Evolutionary conservation across 2,329 filamentous ascomycete genomes (phyloP).

Genomic region (Neonectria ditissima): DNA sequence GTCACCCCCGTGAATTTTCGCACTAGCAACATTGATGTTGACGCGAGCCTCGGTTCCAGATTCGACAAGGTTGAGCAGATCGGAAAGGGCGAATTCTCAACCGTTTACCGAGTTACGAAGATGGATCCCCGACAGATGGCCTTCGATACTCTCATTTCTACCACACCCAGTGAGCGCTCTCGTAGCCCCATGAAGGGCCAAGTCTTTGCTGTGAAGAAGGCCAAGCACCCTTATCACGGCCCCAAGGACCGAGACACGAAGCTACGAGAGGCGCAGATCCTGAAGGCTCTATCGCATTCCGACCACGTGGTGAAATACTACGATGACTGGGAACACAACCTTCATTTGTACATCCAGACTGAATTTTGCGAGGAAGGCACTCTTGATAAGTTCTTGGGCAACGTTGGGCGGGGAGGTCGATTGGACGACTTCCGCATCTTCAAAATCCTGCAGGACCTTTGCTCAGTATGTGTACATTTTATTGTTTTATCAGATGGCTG

Average conservation of each 20-base stretch:
- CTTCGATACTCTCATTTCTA: conserved; percentile 57
- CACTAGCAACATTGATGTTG: conserved; percentile 76
- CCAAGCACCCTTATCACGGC: conserved; percentile 82
- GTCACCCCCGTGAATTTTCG: conserved; percentile 78
- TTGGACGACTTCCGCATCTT: conserved; percentile 98
- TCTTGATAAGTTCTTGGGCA: conserved; percentile 85
- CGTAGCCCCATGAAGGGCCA: conserved; percentile 66
- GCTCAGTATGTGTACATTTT: conserved; percentile 71
- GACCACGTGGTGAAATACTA: conserved; percentile 89
- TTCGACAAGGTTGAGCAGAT: conserved; percentile 86
- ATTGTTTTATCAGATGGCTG: not conserved
- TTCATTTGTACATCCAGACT: conserved; percentile 94
- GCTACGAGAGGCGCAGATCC: conserved; percentile 83
- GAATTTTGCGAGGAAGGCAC: conserved; percentile 97
- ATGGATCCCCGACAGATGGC: conserved; percentile 46
- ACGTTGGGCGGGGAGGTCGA: conserved; percentile 84
- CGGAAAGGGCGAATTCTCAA: conserved; percentile 92
- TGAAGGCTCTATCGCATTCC: conserved; percentile 80
- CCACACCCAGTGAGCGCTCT: conserved; percentile 61
- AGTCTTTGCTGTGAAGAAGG: conserved; percentile 95
- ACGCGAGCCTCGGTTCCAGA: conserved; percentile 77
- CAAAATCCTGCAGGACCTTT: conserved; percentile 93
- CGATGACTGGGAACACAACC: conserved; percentile 88
- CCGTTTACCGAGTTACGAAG: conserved; percentile 83
- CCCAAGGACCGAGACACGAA: conserved; percentile 84